Evolutionary conservation across 345 rosid species (phyloP).

Genomic region (Laguncularia racemosa): DNA sequence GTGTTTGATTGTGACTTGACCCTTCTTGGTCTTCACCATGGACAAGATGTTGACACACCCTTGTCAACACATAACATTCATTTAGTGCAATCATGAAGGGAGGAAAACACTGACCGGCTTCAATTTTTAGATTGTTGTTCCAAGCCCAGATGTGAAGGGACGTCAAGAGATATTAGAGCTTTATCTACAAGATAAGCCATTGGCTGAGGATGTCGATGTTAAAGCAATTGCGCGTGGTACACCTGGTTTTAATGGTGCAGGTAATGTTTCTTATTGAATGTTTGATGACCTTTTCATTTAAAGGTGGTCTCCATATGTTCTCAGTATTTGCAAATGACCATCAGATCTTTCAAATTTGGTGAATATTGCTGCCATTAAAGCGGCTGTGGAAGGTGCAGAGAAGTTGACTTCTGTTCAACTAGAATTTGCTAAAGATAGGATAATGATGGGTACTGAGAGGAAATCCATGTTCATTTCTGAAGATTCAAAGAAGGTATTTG

Average conservation of each 20-base stretch:
- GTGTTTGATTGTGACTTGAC: too few species aligned
- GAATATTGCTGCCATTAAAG: slow-evolving; percentile 97
- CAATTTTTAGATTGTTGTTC: slow-evolving; percentile 70
- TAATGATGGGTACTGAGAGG: slow-evolving; percentile 94
- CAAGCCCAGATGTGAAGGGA: slow-evolving; percentile 89
- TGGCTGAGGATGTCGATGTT: slow-evolving; percentile 79
- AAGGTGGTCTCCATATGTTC: not conserved
- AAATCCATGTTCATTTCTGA: slow-evolving; percentile 94
- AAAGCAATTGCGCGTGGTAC: slow-evolving; percentile 97
- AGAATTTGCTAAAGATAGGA: slow-evolving; percentile 94
- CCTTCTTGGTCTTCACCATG: too few species aligned
- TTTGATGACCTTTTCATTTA: not conserved
- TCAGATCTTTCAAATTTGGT: slow-evolving; percentile 96
- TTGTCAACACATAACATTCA: too few species aligned
- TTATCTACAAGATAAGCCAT: slow-evolving; percentile 87
- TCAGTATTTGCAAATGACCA: not conserved
- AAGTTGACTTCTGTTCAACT: slow-evolving; percentile 61
- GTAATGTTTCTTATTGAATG: slow-evolving; percentile 27
- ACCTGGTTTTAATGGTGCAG: slow-evolving; percentile 99
- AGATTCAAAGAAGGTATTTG: slow-evolving; percentile 87
- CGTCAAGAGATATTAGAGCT: slow-evolving; percentile 98
- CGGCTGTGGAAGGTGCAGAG: slow-evolving; percentile 95
- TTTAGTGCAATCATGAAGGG: too few species aligned
- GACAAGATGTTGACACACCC: too few species aligned
- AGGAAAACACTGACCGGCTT: not conserved